These are phyloP conservation scores for Ascobolus immersus DNA, from an alignment of 495 filamentous ascomycete genomes.

Conservation along the genomic window DNA sequence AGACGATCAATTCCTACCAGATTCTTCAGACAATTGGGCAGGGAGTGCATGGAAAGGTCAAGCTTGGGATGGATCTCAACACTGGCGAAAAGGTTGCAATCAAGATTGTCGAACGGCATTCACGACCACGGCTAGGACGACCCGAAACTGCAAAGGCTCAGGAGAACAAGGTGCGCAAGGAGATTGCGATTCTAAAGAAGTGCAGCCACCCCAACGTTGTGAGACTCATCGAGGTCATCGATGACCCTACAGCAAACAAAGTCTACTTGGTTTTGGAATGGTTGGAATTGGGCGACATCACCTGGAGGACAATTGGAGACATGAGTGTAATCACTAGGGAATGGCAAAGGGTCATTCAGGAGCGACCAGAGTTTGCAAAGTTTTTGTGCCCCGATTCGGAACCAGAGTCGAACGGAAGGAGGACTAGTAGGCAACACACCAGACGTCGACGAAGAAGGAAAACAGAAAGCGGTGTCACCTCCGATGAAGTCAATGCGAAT, in stretches of 20 bases:
- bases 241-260: constrained; percentile 84
- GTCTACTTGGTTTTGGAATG: constrained; percentile 94
- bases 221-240: constrained; percentile 83
- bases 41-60: constrained; percentile 91
- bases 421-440: too few relatives aligned
- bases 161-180: constrained; percentile 63
- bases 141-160: constrained; percentile 22
- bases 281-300: constrained; percentile 76
- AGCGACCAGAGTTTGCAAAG: too few relatives aligned
- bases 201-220: constrained; percentile 89
- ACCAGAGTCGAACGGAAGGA: too few relatives aligned
- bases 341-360: constrained; percentile 30
- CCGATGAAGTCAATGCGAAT: constrained; percentile 1
- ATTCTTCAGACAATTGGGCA: constrained; percentile 87
- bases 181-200: constrained; percentile 96
- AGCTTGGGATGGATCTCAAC: constrained; percentile 55
- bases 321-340: constrained; percentile 61
- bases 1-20: constrained; percentile 90
- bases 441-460: constrained; percentile 8
- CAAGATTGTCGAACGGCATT: constrained; percentile 94
- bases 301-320: constrained; percentile 67
- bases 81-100: constrained; percentile 73
- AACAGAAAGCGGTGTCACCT: constrained; percentile 4
- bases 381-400: too few relatives aligned
- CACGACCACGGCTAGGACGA: constrained; percentile 66